Base-by-base conservation (phyloP, 192 early-diverging fungal species). In the Anaeromyces robustus region DNA sequence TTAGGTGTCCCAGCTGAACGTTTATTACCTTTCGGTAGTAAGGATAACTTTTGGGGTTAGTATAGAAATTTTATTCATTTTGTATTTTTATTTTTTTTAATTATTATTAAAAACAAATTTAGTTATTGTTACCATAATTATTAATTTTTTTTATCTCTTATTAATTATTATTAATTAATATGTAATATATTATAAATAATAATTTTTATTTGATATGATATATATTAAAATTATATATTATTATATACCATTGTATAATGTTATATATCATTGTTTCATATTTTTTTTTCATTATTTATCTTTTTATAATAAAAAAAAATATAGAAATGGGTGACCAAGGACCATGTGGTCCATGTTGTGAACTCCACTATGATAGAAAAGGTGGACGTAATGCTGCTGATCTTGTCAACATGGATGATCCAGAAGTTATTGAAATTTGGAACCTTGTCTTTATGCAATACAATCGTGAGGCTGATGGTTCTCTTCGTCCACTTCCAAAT, bases 371-470 rank as follows among this genome's bases (percentile, higher is more conserved):
- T 82, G 97, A 99, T 87, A 93, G 96, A 52, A 99, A 96, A 84
- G 97, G 97, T 59, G 92, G 92, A 29, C 95, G 97, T 80, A 90
- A 97, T 85, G 96, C 94, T 28, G 83, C 94, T 26, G 85, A 90
- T 79, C 88, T 97, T 77, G 97, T 99, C 79, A 99, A 99, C 86
- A 85, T 93, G 91, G 97, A 99, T 85, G 96, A 99, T 88, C 97
- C 97, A 39, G 93, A 96, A 82, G 96, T 99, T 18, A 86, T 99
- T 43, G 97, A 99, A 87, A 96, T 99, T 85, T 99, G 97, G 97
- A 99, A 99, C 86, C 85, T 99, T 26, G 97, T 99, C 82, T 99
- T 99, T 80, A 99, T 99, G 90, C 93, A 98, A 86, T 99, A 94
- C 90, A 97, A 99, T 90, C 95, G 97, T 82, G 96, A 98, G 84